Evolutionary conservation across 176 grass and related monocot genomes (phyloP).

Genomic region (Bonia amplexicaulis): DNA sequence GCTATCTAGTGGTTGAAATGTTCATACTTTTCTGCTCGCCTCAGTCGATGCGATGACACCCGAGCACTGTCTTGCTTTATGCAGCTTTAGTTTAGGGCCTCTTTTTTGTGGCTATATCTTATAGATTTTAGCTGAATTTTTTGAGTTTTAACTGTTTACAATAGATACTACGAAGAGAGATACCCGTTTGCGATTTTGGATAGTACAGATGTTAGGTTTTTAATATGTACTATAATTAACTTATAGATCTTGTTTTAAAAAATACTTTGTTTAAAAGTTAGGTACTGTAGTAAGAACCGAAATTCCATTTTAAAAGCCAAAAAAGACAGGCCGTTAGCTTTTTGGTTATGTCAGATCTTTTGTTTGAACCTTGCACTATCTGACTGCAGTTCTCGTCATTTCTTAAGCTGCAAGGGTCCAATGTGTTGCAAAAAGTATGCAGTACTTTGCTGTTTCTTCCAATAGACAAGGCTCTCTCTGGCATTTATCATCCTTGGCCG

Average conservation of each 20-base stretch:
- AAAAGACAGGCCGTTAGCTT: neutral
- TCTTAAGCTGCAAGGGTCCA: conserved; percentile 1
- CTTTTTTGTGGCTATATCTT: too few species aligned
- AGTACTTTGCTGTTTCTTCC: neutral
- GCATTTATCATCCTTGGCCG: neutral
- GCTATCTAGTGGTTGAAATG: neutral
- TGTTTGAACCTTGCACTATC: neutral
- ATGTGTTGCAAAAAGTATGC: neutral
- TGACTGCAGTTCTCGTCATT: neutral
- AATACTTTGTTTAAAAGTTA: too few species aligned
- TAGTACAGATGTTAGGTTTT: too few species aligned
- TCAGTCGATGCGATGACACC: neutral
- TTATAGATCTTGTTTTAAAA: too few species aligned
- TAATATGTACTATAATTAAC: too few species aligned
- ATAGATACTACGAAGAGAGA: too few species aligned
- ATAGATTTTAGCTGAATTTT: too few species aligned
- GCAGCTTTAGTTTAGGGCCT: neutral
- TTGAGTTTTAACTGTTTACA: too few species aligned
- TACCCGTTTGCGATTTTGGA: too few species aligned
- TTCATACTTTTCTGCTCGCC: neutral
- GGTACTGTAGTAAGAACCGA: fast-evolving
- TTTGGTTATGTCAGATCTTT: neutral
- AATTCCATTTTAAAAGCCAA: too few species aligned
- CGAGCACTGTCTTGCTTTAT: neutral
- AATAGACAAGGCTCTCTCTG: neutral